Conservation (phyloP, 2,329 filamentous ascomycete genomes). For the Claviceps fusiformis region DNA sequence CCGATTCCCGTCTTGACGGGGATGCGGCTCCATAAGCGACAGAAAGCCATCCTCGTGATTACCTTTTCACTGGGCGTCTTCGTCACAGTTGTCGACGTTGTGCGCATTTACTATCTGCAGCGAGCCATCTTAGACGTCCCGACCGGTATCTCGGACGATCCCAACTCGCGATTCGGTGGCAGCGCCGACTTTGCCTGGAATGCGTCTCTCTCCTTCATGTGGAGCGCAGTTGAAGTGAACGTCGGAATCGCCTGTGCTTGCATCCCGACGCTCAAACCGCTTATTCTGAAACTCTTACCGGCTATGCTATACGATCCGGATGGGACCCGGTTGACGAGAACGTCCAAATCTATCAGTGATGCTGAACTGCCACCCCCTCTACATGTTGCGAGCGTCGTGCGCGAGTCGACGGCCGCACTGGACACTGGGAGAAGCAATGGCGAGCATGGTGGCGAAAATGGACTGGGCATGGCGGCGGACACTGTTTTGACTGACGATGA, state of each 20-base stretch:
- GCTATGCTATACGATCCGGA: conserved; percentile 40
- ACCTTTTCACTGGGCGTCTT: conserved; percentile 83
- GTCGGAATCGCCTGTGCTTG: conserved; percentile 82
- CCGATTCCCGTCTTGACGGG: conserved; percentile 79
- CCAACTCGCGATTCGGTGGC: conserved; percentile 34
- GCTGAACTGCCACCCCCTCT: conserved; percentile 16
- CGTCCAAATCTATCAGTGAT: conserved; percentile 17
- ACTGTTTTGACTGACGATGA: conserved; percentile 11
- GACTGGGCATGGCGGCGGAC: background rate
- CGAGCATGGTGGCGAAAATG: background rate
- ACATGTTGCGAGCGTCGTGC: conserved; percentile 1
- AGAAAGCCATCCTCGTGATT: conserved; percentile 76
- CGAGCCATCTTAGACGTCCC: conserved; percentile 42
- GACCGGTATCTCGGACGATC: conserved; percentile 21
- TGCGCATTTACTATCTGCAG: conserved; percentile 83
- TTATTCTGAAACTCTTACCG: conserved; percentile 54
- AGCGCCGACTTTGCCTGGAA: conserved; percentile 52
- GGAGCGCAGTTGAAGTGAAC: conserved; percentile 86
- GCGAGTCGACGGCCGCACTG: background rate
- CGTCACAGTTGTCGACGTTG: conserved; percentile 74
- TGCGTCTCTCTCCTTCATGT: conserved; percentile 77
- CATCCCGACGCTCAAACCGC: conserved; percentile 80
- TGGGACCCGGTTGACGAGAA: conserved; percentile 19
- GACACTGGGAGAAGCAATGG: background rate
- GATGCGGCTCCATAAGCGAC: conserved; percentile 71